A percentile compares a stretch with the other conserved stretches of the same genome.
Evolutionary conservation across 148 eudicot genomes (phyloP).

Genomic region (Fallopia convolvulus): DNA sequence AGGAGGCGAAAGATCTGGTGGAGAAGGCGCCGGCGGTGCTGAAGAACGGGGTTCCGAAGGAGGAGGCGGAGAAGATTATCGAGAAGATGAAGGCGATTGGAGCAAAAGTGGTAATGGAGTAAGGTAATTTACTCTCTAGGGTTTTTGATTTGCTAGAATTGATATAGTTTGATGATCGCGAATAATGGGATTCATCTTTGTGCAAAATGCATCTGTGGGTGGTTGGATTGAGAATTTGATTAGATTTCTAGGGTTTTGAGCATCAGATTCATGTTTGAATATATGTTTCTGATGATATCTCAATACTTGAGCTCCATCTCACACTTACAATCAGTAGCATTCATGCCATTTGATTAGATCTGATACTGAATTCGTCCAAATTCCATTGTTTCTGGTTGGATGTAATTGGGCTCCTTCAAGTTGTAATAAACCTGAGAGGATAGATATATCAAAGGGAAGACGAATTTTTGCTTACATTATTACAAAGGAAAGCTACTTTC

Average conservation of each 20-base stretch:
- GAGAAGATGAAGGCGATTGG: slow-evolving; percentile 85
- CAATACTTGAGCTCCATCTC: neutral
- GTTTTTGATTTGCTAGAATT: neutral
- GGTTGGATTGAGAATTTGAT: neutral
- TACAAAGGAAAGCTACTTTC: neutral
- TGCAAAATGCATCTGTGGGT: neutral
- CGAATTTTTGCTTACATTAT: neutral
- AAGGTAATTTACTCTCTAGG: slow-evolving; percentile 33
- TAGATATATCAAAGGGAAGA: too few relatives aligned
- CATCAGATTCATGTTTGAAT: neutral
- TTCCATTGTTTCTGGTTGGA: too few relatives aligned
- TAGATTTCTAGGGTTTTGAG: neutral
- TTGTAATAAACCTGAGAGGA: neutral
- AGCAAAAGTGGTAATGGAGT: slow-evolving; percentile 77
- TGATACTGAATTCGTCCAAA: too few relatives aligned
- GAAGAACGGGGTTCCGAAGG: slow-evolving; percentile 80
- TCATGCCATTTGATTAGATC: too few relatives aligned
- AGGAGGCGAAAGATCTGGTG: slow-evolving; percentile 92
- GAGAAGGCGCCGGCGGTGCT: slow-evolving; percentile 88
- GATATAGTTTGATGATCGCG: neutral
- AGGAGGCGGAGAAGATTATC: slow-evolving; percentile 82
- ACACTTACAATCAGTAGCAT: neutral
- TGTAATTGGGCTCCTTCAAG: neutral
- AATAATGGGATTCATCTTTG: neutral
- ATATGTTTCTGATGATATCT: neutral